A percentile compares a stretch with the other conserved stretches of the same genome.
These are phyloP conservation scores for Orychophragmus violaceus DNA, from an alignment of 345 rosid genomes.

Conservation along the genomic window DNA sequence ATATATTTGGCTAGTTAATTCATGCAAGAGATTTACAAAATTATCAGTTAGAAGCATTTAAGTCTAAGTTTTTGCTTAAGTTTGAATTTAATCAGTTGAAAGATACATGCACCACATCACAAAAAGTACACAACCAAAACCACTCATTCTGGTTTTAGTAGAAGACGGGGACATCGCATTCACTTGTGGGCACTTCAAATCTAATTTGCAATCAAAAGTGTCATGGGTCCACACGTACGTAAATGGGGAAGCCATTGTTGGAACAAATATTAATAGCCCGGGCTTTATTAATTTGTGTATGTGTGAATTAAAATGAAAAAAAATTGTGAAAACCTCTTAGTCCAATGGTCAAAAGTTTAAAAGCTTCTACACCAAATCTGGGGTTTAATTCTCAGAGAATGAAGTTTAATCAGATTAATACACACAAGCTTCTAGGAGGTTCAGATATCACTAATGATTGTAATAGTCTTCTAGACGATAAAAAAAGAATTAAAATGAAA, in stretches of 20 bases:
- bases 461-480: no score
- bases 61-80: neutral
- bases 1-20: neutral
- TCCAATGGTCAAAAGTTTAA: no score
- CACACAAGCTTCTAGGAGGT: no score
- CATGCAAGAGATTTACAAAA: neutral
- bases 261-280: no score
- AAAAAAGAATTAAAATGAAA: no score
- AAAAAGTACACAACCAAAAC: neutral
- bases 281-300: no score
- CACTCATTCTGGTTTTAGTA: constrained; percentile 10
- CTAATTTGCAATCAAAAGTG: constrained; percentile 37
- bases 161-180: constrained; percentile 34
- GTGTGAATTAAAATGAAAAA: no score
- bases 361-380: no score
- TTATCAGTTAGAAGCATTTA: neutral
- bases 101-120: constrained; percentile 25
- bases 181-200: constrained; percentile 37
- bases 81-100: neutral
- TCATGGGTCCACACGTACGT: constrained; percentile 29
- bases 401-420: no score
- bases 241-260: constrained; percentile 2
- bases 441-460: no score
- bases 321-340: no score
- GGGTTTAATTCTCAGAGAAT: no score